Base-by-base conservation (phyloP, 495 filamentous ascomycete species). In the Daldinia bambusicola region DNA sequence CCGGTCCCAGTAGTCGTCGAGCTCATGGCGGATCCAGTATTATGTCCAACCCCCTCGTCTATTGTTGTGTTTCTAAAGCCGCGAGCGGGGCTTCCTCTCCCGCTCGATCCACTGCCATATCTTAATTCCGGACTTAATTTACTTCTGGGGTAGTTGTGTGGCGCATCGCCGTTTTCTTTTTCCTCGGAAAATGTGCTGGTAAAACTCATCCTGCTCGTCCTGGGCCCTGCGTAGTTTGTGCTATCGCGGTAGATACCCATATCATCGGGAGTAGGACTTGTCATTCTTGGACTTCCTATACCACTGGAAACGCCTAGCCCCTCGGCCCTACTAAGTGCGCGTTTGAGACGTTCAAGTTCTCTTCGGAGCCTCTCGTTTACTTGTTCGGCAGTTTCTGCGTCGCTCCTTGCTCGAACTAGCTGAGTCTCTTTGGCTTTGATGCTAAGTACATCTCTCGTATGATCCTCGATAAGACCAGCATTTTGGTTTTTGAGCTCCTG, bases 351-450 rank as follows among this genome's bases (percentile, higher is more conserved):
- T 43, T 98, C 95, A 66, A 98, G 91, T 79, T 99, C 96, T 55
- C 94, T 88, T 60, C 91, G 86, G 71, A 96, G 88, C 61, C 92
- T 90, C 61, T 93, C 89, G 38, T 93, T 92, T 53, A 88, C 89
- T 67, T 91, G 89, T 78, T 97, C 93, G 0, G 94, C 91, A 3
- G 92, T 86, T 79, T 99, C 95, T 50, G 91, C 91, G 68, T 99
- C 96, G 72, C 90, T 91, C 16, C 94, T 88, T 31, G 95, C 94
- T 30, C 96, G 89, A 8, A 98, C 94, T 7, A 99, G 85, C 74
- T 99, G 96, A 6, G 96, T 98, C 78, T 98, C 96, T 78, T 99
- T 99, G 37, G 96, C 96, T 71, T 98, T 98, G 79, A 98, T 94
- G 70, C 92, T 93, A 20, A 99, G 86, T 9, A 97, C 92, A 76